Evolutionary conservation across 257 asterid genomes (phyloP), one percentile per base, ranked within the genome.

Genomic region (Fraxinus anomala): DNA sequence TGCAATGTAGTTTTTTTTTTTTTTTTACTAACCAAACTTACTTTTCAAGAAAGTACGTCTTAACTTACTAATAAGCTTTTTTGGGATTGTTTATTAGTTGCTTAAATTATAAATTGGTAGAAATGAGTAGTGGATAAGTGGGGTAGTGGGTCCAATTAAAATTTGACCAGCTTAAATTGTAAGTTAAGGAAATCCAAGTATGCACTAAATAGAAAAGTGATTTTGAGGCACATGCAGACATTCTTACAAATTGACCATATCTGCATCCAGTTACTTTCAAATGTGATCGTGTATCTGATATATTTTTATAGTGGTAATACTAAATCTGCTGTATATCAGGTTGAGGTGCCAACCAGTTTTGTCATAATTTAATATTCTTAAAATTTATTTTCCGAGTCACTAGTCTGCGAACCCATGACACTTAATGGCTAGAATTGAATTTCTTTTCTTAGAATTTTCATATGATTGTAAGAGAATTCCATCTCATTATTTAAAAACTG

Each of bases 321-420:
- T 5, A 16, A 17, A 28, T 73, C 17, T 44, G 77, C 70, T 72
- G 72, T 66, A 63, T 78, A 10, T 19, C 11, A n/a, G n/a, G 23
- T 51, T 51, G 19, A 17, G 9, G n/a, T 4, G 56, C 56, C 65
- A 54, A 17, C 26, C 11, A 54, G 26, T 54, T 54, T 19, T n/a
- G 65, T 6, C 65, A 47, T 47, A 47, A n/a, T 54, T 11, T 54
- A 17, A n/a, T 54, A n/a, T 54, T 16, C 56, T 47, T 47, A 4
- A 47, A 14, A 47, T 47, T 47, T 47, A 47, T 4, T 47, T 3
- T 47, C 19, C 0, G 1, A 13, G 19, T 16, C 6, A 16, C 56
- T 14, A 14, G n/a, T 47, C 56, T 47, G n/a, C 56, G 1, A 47
- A 47, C 56, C 17, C 21, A 0, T 16, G 56, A 47, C 56, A 0